Base-by-base conservation (phyloP, 208 protist genomes). In the Wallacemonas collosoma region DNA sequence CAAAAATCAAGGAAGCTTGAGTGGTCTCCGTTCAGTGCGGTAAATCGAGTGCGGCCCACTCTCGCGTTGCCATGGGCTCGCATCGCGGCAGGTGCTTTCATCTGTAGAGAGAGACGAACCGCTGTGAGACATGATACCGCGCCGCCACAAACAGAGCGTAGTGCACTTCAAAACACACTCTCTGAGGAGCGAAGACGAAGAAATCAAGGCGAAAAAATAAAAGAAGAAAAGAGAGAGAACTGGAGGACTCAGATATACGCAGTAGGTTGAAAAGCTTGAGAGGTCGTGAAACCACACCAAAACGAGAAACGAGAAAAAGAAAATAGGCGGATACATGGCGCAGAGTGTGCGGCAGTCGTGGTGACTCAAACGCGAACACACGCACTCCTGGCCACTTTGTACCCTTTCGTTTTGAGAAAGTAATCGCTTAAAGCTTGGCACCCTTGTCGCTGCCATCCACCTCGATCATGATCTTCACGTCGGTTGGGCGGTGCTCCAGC, bases 381-480 rank as follows among this genome's bases (percentile, higher is more conserved):
- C 26, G 26, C 26, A 26, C 26, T 26, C 26, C 26, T 26, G 26
- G 26, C 26, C 26, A 26, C 26, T 26, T 26, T 26, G 26, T 26
- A 26, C 26, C 26, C 26, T 26, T 26, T 26, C 55, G 17, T 35
- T 60, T 12, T 35, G 9, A 9, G 9, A 35, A 38, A 8, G 7
- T 60, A 9, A 38, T 39, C 11, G 14, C 63, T 69, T 70, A 82
- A 17, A 80, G 65, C 63, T 76, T 73, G 44, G 60, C 60, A 51
- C 41, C 63, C 64, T 50, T 56, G 58, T 63, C 73, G 76, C 68
- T 62, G 70, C 50, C 39, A 2, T 79, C 79, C 74, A 87, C 38
- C 65, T 84, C 64, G 4, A 84, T 87, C 63, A 87, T 78, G 47
- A 87, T 87, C 55, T 84, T 87, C 41, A 87, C 67, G 45, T 87